Conservation (phyloP, 805 yeast species). For the Hanseniaspora mollemarum region DNA sequence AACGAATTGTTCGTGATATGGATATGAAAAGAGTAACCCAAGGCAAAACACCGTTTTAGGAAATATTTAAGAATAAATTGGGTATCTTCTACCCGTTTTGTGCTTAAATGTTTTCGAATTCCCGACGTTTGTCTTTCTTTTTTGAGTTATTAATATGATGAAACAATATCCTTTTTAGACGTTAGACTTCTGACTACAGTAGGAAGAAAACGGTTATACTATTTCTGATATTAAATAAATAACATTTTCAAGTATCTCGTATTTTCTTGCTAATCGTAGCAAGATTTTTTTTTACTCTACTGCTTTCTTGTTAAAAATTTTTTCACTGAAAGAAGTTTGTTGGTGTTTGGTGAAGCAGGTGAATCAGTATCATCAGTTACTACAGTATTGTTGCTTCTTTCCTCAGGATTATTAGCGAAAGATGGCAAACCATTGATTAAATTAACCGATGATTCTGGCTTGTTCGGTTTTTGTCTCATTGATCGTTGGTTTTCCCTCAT, state of each 20-base stretch:
- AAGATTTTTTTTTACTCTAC: not conserved
- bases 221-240: conserved; percentile 3
- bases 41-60: no score
- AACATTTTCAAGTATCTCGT: not conserved
- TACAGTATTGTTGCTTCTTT: not conserved
- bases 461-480: conserved; percentile 17
- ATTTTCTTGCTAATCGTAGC: not conserved
- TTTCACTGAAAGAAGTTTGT: conserved; percentile 5
- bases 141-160: conserved; percentile 22
- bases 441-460: conserved; percentile 26
- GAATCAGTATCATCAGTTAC: not conserved
- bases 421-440: conserved; percentile 31
- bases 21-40: no score
- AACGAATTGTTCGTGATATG: not conserved
- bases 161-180: conserved; percentile 28
- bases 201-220: conserved; percentile 24
- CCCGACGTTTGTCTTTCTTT: not conserved
- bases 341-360: conserved; percentile 1
- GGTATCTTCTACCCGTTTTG: no score
- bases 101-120: no score
- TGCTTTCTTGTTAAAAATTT: conserved; percentile 16
- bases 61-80: not conserved
- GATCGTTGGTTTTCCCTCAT: conserved; percentile 21
- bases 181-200: conserved; percentile 31
- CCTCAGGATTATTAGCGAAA: not conserved